Conservation (phyloP, 1,284 basidiomycete genomes). For the Mycena sp. region DNA sequence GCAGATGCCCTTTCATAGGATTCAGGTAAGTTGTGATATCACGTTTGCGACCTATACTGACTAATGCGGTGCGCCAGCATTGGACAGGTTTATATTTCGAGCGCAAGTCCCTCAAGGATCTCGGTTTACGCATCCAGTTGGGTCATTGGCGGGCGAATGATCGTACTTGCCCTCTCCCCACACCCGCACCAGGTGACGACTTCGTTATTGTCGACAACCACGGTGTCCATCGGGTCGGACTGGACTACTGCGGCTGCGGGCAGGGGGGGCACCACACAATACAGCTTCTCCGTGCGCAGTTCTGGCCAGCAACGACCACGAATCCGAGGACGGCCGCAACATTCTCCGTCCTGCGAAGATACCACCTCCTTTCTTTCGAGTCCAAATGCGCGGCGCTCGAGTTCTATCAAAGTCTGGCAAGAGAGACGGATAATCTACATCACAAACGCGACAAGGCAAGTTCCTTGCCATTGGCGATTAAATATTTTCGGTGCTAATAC, state of each 20-base stretch:
- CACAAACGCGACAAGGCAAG: too few species aligned
- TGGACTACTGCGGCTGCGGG: conserved; percentile 41
- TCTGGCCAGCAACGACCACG: conserved; percentile 22
- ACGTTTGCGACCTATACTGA: too few species aligned
- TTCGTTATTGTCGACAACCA: conserved; percentile 12
- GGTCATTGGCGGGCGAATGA: conserved; percentile 27
- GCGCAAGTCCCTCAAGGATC: not conserved
- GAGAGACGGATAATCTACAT: conserved; percentile 30
- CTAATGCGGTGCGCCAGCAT: not conserved
- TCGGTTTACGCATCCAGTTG: conserved; percentile 37
- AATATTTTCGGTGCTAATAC: not conserved
- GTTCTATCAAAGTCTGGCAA: conserved; percentile 25
- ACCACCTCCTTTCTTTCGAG: conserved; percentile 10
- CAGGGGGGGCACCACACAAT: not conserved
- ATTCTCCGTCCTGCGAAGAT: conserved; percentile 10
- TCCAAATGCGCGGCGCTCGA: conserved; percentile 16
- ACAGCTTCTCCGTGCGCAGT: conserved; percentile 23
- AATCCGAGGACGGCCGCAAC: conserved; percentile 21
- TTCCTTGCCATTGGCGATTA: not conserved
- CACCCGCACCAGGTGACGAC: not conserved
- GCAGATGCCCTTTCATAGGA: not conserved
- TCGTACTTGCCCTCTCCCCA: not conserved
- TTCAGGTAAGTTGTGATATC: not conserved
- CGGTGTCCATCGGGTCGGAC: conserved; percentile 36
- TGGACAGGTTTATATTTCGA: conserved; percentile 22